Evolutionary conservation across 768 basidiomycete genomes (phyloP).

Genomic region (Phlebiopsis gigantea): DNA sequence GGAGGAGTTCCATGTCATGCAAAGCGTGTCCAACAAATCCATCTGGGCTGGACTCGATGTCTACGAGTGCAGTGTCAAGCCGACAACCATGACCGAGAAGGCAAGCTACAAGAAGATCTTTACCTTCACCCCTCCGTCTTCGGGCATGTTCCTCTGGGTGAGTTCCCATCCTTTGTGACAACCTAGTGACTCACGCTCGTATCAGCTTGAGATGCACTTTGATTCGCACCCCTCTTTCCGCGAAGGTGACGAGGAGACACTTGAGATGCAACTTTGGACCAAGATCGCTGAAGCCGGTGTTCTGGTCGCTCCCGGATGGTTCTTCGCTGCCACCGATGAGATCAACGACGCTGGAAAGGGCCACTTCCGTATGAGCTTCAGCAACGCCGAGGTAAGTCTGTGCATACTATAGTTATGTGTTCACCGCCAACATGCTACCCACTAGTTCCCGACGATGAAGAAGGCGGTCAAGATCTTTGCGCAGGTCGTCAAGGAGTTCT

Average conservation of each 20-base stretch:
- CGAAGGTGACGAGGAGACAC: constrained; percentile 30
- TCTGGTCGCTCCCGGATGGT: constrained; percentile 57
- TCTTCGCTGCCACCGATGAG: constrained; percentile 35
- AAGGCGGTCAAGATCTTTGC: constrained; percentile 44
- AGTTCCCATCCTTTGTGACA: constrained; percentile 15
- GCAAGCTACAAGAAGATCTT: constrained; percentile 37
- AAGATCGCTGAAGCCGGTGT: constrained; percentile 57
- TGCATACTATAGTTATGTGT: background rate
- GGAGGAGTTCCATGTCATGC: constrained; percentile 54
- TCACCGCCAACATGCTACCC: background rate
- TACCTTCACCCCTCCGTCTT: constrained; percentile 67
- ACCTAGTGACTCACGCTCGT: background rate
- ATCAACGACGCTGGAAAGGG: constrained; percentile 28
- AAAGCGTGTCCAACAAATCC: constrained; percentile 23
- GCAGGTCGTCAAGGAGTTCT: constrained; percentile 39
- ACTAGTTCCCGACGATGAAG: constrained; percentile 32
- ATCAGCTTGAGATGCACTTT: constrained; percentile 59
- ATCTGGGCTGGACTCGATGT: constrained; percentile 34
- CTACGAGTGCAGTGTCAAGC: constrained; percentile 41
- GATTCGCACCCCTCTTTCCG: constrained; percentile 44
- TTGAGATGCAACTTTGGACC: constrained; percentile 57
- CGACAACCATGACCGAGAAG: constrained; percentile 36
- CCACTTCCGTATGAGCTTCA: constrained; percentile 56
- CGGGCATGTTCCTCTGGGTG: constrained; percentile 85
- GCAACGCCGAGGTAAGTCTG: constrained; percentile 41